These are phyloP conservation scores for Cucumis hystrix DNA, from an alignment of 306 rosid genomes.

Conservation along the genomic window DNA sequence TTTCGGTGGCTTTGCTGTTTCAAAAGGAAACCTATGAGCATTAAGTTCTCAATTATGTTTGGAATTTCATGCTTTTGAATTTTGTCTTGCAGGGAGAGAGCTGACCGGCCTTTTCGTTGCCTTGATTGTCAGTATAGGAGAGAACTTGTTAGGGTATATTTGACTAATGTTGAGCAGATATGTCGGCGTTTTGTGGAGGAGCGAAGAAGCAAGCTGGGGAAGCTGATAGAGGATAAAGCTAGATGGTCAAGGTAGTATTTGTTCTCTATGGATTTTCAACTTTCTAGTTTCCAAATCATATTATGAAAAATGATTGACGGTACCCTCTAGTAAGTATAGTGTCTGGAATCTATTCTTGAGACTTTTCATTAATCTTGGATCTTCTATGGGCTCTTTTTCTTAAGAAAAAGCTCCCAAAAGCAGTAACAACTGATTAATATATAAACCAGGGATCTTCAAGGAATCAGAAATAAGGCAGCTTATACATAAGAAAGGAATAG, in stretches of 20 bases:
- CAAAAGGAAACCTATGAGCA: not conserved
- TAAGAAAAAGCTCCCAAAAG: not conserved
- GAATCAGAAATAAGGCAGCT: not conserved
- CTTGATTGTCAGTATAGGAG: conserved; percentile 97
- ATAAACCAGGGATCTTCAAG: not conserved
- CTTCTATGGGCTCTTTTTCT: not conserved
- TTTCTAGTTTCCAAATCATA: not conserved
- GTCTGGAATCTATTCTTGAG: not conserved
- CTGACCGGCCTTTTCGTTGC: conserved; percentile 93
- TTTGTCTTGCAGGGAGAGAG: conserved; percentile 67
- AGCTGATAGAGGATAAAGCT: conserved; percentile 86
- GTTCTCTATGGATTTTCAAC: conserved; percentile 1
- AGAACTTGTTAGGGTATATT: conserved; percentile 97
- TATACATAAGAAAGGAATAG: not conserved
- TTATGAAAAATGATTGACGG: not conserved
- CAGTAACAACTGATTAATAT: not conserved
- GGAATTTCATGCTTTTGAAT: conserved; percentile 10
- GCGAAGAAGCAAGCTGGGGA: conserved; percentile 80
- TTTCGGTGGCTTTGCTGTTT: not conserved
- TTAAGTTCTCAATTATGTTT: not conserved
- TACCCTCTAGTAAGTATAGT: not conserved
- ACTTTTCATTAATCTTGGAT: not conserved
- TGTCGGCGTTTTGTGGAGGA: conserved; percentile 98
- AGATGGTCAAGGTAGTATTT: conserved; percentile 86
- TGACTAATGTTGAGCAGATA: conserved; percentile 93